Evolutionary conservation across 208 protist species (phyloP).

Genomic region (Wallacemonas sp.): DNA sequence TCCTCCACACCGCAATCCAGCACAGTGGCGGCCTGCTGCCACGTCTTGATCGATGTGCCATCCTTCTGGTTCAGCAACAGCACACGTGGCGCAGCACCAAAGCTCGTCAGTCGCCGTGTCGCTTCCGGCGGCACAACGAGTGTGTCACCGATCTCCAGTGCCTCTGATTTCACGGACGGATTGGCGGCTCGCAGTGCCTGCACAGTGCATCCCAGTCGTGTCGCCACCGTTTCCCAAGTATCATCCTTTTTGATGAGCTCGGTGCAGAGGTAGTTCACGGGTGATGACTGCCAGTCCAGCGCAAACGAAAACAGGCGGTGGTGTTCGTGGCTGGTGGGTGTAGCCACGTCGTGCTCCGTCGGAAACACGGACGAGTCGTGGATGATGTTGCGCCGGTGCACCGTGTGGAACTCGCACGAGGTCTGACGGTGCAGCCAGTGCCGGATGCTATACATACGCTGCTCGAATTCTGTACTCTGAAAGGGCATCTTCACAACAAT

Average conservation of each 20-base stretch:
- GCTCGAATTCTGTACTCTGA: conserved; percentile 88
- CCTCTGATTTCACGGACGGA: conserved; percentile 16
- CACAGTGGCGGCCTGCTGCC: conserved; percentile 64
- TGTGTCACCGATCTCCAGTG: conserved; percentile 30
- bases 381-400: conserved; percentile 76
- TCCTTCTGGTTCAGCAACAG: conserved; percentile 37
- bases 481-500: conserved; percentile 88
- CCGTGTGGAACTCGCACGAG: conserved; percentile 86
- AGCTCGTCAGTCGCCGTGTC: conserved; percentile 51
- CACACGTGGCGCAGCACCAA: conserved; percentile 37
- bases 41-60: conserved; percentile 28
- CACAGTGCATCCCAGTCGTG: conserved; percentile 50
- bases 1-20: conserved; percentile 83
- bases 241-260: conserved; percentile 50
- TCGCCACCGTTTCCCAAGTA: conserved; percentile 58
- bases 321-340: conserved; percentile 69
- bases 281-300: conserved; percentile 82
- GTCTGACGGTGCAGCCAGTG: conserved; percentile 90
- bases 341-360: conserved; percentile 68
- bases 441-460: conserved; percentile 85
- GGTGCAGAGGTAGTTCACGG: conserved; percentile 57
- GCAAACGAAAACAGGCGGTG: conserved; percentile 91
- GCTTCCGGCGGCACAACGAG: conserved; percentile 50
- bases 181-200: conserved; percentile 52
- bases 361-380: conserved; percentile 81